phyloP scores from a whole-genome alignment of 2,329 filamentous ascomycete genomes.

The Magnaporthales sp. region DNA sequence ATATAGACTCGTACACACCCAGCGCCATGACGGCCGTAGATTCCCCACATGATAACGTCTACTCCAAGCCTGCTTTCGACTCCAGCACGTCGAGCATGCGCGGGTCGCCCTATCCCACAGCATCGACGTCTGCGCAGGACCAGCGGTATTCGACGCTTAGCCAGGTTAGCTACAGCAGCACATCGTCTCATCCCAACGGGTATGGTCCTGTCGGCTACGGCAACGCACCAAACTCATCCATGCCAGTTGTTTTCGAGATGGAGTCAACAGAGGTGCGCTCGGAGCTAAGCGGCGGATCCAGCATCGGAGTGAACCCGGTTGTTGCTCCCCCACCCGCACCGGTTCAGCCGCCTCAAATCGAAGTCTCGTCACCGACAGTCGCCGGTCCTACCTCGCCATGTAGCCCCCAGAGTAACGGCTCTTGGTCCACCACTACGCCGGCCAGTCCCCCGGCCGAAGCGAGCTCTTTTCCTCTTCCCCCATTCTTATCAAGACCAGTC shows the following conservation, averaged over 20 bases:
- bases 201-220: neutral
- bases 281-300: neutral
- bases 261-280: slow-evolving; percentile 2
- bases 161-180: neutral
- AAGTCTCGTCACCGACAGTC: too few relatives aligned
- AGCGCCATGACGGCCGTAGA: neutral
- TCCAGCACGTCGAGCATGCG: neutral
- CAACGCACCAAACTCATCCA: neutral
- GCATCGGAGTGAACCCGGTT: neutral
- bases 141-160: neutral
- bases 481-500: neutral
- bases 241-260: slow-evolving; percentile 4
- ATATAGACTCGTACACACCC: neutral
- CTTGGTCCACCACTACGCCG: neutral
- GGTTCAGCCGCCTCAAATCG: neutral
- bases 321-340: neutral
- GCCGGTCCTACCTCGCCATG: neutral
- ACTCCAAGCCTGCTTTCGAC: neutral
- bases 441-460: neutral
- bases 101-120: neutral
- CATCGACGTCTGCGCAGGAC: neutral
- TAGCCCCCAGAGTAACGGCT: neutral
- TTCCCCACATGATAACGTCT: neutral
- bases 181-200: neutral
- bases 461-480: neutral